Evolutionary conservation across 2,329 filamentous ascomycete species (phyloP).

Genomic region (Samsoniella hepiali): DNA sequence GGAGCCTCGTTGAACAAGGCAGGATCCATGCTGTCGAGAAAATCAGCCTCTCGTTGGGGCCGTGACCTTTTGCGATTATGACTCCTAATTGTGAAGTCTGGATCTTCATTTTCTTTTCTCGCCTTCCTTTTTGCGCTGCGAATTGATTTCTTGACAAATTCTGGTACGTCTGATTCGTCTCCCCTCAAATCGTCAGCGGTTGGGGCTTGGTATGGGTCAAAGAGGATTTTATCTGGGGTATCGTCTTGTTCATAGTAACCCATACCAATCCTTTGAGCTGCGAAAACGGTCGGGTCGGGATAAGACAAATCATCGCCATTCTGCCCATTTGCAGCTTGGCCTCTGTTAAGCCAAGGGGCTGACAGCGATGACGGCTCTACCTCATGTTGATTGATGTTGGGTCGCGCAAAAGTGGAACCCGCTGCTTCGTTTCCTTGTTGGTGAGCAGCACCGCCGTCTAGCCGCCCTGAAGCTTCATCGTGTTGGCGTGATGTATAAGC

Average conservation of each 20-base stretch:
- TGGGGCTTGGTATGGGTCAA: constrained; percentile 56
- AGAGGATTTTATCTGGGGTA: constrained; percentile 55
- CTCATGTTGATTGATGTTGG: neutral
- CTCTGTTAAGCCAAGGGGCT: constrained; percentile 9
- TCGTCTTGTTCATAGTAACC: constrained; percentile 61
- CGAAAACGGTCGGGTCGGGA: constrained; percentile 47
- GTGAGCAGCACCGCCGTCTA: neutral
- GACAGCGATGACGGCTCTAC: neutral
- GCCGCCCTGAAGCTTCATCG: neutral
- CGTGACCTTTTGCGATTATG: constrained; percentile 41
- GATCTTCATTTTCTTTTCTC: constrained; percentile 50
- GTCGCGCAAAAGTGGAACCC: neutral
- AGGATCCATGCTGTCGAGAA: constrained; percentile 48
- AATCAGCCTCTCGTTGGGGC: constrained; percentile 28
- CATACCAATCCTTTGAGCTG: constrained; percentile 53
- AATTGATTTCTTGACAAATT: constrained; percentile 54
- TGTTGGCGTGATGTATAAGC: constrained; percentile 12
- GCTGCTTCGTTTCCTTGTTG: neutral
- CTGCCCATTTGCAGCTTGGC: constrained; percentile 23
- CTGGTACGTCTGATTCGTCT: constrained; percentile 48
- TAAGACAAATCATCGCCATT: constrained; percentile 36
- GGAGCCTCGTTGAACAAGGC: constrained; percentile 42
- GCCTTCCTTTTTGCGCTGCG: constrained; percentile 52
- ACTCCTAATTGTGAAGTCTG: constrained; percentile 47
- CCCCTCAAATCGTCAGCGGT: constrained; percentile 41